A percentile compares a stretch with the other conserved stretches of the same genome.
Evolutionary conservation across 2,329 filamentous ascomycete genomes (phyloP).

Genomic region (Talaromyces sp.): DNA sequence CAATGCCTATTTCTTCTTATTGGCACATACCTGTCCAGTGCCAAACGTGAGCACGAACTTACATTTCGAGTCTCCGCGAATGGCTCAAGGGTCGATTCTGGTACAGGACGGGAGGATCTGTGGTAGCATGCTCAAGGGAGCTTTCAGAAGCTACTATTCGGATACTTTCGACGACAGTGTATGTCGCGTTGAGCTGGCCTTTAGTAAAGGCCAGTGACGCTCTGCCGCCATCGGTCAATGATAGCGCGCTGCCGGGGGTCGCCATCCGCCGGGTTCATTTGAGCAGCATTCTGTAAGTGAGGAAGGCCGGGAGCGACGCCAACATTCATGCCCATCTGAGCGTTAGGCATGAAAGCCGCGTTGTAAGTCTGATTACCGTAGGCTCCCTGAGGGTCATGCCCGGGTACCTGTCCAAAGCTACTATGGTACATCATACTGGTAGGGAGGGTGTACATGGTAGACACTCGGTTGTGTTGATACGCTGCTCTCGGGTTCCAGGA

Average conservation of each 20-base stretch:
- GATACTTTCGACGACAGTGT: neutral
- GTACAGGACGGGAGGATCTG: neutral
- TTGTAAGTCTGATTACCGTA: conserved; percentile 11
- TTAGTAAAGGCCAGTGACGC: conserved; percentile 20
- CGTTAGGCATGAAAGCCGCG: conserved; percentile 9
- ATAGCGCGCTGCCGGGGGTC: conserved; percentile 49
- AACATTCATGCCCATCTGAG: conserved; percentile 20
- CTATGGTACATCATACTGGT: conserved; percentile 17
- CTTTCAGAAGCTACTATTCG: neutral
- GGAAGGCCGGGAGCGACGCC: conserved; percentile 17
- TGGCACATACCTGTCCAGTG: neutral
- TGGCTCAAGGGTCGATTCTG: neutral
- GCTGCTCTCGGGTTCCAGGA: neutral
- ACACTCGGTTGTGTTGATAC: conserved; percentile 19
- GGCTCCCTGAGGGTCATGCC: conserved; percentile 16
- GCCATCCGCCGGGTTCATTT: conserved; percentile 31
- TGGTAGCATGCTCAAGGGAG: neutral
- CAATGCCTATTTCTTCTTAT: neutral
- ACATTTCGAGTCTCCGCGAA: neutral
- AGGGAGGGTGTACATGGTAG: conserved; percentile 27
- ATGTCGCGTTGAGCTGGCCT: neutral
- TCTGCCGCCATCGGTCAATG: conserved; percentile 57
- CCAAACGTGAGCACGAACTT: neutral
- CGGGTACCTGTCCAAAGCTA: conserved; percentile 9
- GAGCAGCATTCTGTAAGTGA: conserved; percentile 14